These are phyloP conservation scores for Mucor irregularis DNA, from an alignment of 371 early-diverging fungal species.

Conservation along the genomic window DNA sequence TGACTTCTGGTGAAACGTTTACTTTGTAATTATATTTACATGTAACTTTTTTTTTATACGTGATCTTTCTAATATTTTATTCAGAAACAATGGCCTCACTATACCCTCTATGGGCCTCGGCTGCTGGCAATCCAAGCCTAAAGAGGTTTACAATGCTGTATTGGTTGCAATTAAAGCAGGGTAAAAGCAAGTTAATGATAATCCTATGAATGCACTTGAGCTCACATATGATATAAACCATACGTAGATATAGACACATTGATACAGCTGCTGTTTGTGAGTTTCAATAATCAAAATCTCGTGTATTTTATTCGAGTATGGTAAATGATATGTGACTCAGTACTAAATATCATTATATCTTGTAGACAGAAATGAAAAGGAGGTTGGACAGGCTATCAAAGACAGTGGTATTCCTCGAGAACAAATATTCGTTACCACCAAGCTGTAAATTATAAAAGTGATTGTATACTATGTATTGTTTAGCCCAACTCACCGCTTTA, in stretches of 20 bases:
- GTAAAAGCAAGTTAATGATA: constrained; percentile 4
- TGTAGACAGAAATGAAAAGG: constrained; percentile 65
- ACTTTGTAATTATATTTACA: neutral
- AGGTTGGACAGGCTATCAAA: constrained; percentile 53
- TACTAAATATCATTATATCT: no score
- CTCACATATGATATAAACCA: neutral
- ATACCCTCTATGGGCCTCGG: constrained; percentile 39
- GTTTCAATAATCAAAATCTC: constrained; percentile 3
- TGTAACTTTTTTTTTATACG: neutral
- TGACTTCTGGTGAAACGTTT: constrained; percentile 5
- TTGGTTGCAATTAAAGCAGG: constrained; percentile 38
- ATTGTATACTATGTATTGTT: neutral
- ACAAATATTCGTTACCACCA: constrained; percentile 62
- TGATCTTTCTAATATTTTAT: neutral
- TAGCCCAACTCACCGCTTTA: neutral
- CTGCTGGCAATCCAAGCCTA: constrained; percentile 47
- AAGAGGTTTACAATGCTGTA: constrained; percentile 45
- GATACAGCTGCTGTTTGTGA: constrained; percentile 56
- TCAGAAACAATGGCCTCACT: constrained; percentile 27
- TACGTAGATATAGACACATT: constrained; percentile 37
- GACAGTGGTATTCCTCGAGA: constrained; percentile 38
- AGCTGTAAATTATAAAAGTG: constrained; percentile 17
- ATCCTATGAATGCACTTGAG: neutral
- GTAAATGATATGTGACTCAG: neutral
- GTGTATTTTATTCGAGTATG: neutral